Percentiles rank a stretch among this genome's conserved stretches.
Evolutionary conservation across 2,329 filamentous ascomycete genomes (phyloP).

Genomic region (Mycosphaerella arachidis): DNA sequence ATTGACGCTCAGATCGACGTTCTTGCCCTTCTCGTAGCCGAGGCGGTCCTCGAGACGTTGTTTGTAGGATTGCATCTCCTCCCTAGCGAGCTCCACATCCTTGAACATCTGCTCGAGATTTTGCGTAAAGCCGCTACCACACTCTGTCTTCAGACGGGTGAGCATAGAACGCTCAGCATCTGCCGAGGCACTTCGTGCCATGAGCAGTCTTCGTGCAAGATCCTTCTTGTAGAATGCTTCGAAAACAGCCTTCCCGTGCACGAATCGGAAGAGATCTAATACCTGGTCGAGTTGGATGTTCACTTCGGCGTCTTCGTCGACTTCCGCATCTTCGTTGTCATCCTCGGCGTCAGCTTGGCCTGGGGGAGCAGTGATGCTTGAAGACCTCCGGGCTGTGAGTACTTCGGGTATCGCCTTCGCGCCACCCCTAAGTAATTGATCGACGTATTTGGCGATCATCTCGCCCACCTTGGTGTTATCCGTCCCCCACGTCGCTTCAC

Average conservation of each 20-base stretch:
- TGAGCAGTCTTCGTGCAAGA: slow-evolving; percentile 79
- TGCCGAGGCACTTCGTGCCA: slow-evolving; percentile 87
- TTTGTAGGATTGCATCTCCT: slow-evolving; percentile 90
- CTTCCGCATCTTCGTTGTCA: slow-evolving; percentile 56
- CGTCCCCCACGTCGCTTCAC: slow-evolving; percentile 66
- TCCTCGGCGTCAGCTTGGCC: slow-evolving; percentile 55
- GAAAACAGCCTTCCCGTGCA: slow-evolving; percentile 95
- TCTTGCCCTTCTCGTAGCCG: slow-evolving; percentile 44
- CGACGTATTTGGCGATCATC: slow-evolving; percentile 97
- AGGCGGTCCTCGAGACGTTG: slow-evolving; percentile 56
- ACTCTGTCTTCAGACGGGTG: slow-evolving; percentile 84
- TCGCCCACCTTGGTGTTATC: slow-evolving; percentile 93
- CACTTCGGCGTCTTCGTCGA: slow-evolving; percentile 87
- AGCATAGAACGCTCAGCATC: slow-evolving; percentile 97
- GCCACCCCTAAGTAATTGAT: slow-evolving; percentile 80
- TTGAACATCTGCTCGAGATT: slow-evolving; percentile 99
- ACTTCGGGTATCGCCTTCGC: slow-evolving; percentile 74
- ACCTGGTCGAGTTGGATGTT: slow-evolving; percentile 89
- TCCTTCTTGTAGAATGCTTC: slow-evolving; percentile 99
- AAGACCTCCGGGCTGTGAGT: slow-evolving; percentile 50
- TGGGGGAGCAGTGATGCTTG: slow-evolving; percentile 26
- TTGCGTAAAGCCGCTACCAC: slow-evolving; percentile 88
- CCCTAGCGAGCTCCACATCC: slow-evolving; percentile 86
- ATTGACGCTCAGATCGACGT: slow-evolving; percentile 75
- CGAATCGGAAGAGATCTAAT: slow-evolving; percentile 90